Base-by-base conservation (phyloP, 164 flowering plant genomes). In the Akebia trifoliata region DNA sequence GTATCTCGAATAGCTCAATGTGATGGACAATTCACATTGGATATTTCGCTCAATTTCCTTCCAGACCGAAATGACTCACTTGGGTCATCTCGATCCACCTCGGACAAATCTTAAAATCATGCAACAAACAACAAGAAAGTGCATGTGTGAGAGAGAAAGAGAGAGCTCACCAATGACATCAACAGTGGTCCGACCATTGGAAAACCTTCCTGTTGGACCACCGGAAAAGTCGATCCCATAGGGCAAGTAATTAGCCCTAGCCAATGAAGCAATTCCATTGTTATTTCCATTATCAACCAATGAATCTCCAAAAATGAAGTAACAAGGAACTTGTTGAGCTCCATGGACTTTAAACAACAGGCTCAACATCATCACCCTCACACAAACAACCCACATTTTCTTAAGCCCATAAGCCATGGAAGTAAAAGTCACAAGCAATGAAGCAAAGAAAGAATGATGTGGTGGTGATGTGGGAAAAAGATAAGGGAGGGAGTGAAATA, bases 281-380 rank as follows among this genome's bases (percentile, higher is more conserved):
- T 87, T 87, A 46, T 87, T 87, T 8, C 95, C 95, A 72, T 83
- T 85, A 36, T 87, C 95, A 15, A 84, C 86, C 62, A 84, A 61
- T 0, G 95, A 87, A 56, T 87, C 95, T 1, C 95, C 95, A 58
- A 87, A 87, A 12, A 87, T 78, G 72, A 85, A 87, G 74, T 78
- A 83, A 66, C 85, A 76, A 18, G 89, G 87, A 7, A 78, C 93
- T 60, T 76, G 82, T 7, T 70, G 79, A 0, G 50, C 74, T 4
- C 70, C 74, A 24, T 26, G 22, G 20, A 35, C 68, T 31, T 10
- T 39, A 10, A 10, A 10, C 20, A 34, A 15, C 8, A 22, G 4
- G 24, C n/a, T 35, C 34, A 0, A 31, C 25, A 49, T 31, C 54
- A 50, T 30, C 25, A 30, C 22, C 18, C 60, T 4, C 36, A 60